phyloP scores from a whole-genome alignment of 2,329 filamentous ascomycete species.

The Pseudogymnoascus destructans region DNA sequence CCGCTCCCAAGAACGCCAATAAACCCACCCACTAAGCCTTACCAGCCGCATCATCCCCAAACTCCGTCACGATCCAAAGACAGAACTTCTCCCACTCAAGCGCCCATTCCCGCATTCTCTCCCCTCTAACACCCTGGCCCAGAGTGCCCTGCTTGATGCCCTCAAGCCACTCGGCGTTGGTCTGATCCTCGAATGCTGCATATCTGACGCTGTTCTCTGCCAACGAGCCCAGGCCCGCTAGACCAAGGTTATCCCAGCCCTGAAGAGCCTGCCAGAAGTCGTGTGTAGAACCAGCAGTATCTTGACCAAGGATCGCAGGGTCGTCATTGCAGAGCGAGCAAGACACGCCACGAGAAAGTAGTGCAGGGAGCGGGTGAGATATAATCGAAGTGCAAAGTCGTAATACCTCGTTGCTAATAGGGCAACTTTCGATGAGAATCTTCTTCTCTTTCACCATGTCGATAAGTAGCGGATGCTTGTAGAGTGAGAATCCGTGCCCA shows the following conservation, averaged over 20 bases:
- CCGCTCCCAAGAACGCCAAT: neutral
- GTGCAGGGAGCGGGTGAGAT: slow-evolving; percentile 67
- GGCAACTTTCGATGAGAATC: slow-evolving; percentile 81
- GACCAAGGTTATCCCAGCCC: slow-evolving; percentile 80
- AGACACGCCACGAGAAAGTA: slow-evolving; percentile 71
- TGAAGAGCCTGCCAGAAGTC: slow-evolving; percentile 92
- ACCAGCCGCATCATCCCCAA: slow-evolving; percentile 31
- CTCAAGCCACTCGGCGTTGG: slow-evolving; percentile 53
- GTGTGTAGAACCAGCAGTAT: slow-evolving; percentile 69
- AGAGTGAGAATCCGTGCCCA: slow-evolving; percentile 77
- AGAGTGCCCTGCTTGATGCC: slow-evolving; percentile 62
- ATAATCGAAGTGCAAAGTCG: slow-evolving; percentile 64
- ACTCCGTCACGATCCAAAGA: slow-evolving; percentile 77
- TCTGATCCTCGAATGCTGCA: slow-evolving; percentile 77
- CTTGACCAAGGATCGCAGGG: slow-evolving; percentile 76
- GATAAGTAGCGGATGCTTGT: slow-evolving; percentile 80
- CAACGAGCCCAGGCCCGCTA: slow-evolving; percentile 73
- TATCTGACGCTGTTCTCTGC: slow-evolving; percentile 89
- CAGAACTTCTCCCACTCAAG: slow-evolving; percentile 82
- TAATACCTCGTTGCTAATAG: slow-evolving; percentile 80
- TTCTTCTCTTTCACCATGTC: slow-evolving; percentile 80
- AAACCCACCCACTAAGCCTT: slow-evolving; percentile 3
- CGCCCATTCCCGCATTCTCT: slow-evolving; percentile 65
- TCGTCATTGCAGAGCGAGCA: slow-evolving; percentile 85
- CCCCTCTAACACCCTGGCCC: slow-evolving; percentile 57